phyloP scores from a whole-genome alignment of 2,329 filamentous ascomycete species.

The Alternaria hordeiaustralica region DNA sequence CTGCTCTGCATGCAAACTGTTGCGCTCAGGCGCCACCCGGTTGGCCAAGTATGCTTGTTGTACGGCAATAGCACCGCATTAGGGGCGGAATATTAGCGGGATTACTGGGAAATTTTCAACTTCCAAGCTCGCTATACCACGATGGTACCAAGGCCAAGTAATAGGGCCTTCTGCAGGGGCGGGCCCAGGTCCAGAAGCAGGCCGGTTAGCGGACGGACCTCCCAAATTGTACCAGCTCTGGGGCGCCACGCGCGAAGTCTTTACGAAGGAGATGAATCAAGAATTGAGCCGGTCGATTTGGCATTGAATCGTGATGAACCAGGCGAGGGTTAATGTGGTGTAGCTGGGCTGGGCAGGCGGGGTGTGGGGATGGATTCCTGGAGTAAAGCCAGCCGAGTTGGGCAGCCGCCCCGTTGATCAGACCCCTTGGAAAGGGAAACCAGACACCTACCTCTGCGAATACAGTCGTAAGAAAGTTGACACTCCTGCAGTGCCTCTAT shows the following conservation, averaged over 20 bases:
- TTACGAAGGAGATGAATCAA: slow-evolving; percentile 14
- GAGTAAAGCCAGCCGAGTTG: slow-evolving; percentile 18
- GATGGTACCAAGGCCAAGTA: not conserved
- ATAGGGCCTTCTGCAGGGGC: slow-evolving; percentile 11
- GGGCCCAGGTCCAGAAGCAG: slow-evolving; percentile 24
- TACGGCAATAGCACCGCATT: slow-evolving; percentile 12
- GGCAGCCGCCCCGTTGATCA: slow-evolving; percentile 16
- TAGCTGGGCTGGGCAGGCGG: slow-evolving; percentile 6
- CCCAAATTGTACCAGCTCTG: slow-evolving; percentile 16
- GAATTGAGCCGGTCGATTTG: slow-evolving; percentile 1
- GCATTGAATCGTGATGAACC: slow-evolving; percentile 6
- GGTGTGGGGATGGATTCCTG: slow-evolving; percentile 22
- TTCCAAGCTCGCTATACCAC: not conserved
- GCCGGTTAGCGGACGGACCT: slow-evolving; percentile 21
- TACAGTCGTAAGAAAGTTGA: not conserved
- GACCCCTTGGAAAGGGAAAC: not conserved
- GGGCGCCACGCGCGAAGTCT: not conserved
- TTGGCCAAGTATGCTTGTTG: slow-evolving; percentile 31
- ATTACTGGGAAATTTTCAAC: not conserved
- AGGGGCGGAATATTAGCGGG: slow-evolving; percentile 8
- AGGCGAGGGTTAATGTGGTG: slow-evolving; percentile 3
- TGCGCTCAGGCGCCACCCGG: slow-evolving; percentile 21
- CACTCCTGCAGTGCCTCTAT: not conserved
- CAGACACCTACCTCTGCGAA: not conserved
- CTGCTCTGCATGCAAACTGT: slow-evolving; percentile 6